These are phyloP conservation scores for Calocybe indica DNA, from an alignment of 768 basidiomycete genomes.

Conservation along the genomic window DNA sequence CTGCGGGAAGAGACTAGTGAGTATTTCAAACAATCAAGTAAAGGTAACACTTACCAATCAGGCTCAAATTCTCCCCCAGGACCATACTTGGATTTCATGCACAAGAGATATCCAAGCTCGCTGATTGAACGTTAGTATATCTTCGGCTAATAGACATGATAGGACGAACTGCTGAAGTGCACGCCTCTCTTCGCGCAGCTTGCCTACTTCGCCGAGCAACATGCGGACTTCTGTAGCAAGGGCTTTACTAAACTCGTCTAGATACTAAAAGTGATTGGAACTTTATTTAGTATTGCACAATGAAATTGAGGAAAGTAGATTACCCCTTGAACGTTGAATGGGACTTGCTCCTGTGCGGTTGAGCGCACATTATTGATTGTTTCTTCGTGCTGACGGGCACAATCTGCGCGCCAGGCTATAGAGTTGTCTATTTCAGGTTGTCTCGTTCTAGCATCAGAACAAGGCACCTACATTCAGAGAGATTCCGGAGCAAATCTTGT, in stretches of 20 bases:
- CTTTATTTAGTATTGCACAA: not conserved
- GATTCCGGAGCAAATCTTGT: not conserved
- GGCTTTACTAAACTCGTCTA: constrained; percentile 85
- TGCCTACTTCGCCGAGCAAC: constrained; percentile 79
- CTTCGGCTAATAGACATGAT: not conserved
- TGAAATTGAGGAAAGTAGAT: constrained; percentile 13
- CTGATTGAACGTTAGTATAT: constrained; percentile 27
- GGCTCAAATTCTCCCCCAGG: constrained; percentile 85
- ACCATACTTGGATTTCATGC: constrained; percentile 69
- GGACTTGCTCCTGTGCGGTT: constrained; percentile 71
- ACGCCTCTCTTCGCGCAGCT: constrained; percentile 73
- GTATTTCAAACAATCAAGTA: not conserved
- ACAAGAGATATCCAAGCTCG: constrained; percentile 68
- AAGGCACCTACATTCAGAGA: constrained; percentile 2
- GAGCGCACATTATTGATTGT: constrained; percentile 61
- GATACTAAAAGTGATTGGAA: constrained; percentile 42
- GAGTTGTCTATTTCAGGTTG: not conserved
- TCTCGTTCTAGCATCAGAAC: constrained; percentile 8
- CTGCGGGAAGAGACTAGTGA: constrained; percentile 14
- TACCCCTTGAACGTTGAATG: constrained; percentile 81
- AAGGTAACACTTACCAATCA: constrained; percentile 51
- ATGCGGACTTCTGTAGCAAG: constrained; percentile 79
- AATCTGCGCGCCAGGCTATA: constrained; percentile 65
- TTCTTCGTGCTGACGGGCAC: constrained; percentile 56
- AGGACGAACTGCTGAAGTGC: constrained; percentile 63